A percentile compares a stretch with the other conserved stretches of the same genome.
phyloP scores from a whole-genome alignment of 116 monocot species.

The Posidonia oceanica region DNA sequence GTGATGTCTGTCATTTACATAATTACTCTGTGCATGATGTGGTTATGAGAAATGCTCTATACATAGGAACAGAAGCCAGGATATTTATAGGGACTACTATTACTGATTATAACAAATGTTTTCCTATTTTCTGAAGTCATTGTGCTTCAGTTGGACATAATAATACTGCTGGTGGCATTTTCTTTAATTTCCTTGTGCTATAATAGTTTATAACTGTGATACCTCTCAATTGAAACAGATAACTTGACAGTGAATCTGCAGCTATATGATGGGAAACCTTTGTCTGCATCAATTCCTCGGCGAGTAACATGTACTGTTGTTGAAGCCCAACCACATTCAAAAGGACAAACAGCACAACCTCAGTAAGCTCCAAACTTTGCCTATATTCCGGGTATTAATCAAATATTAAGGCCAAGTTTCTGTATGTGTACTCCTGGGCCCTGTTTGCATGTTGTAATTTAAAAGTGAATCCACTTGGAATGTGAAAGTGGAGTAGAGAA shows the following conservation, averaged over 20 bases:
- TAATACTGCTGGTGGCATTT: not conserved
- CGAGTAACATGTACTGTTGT: conserved; percentile 82
- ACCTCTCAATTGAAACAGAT: conserved; percentile 32
- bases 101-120: too few relatives aligned
- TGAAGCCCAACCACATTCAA: conserved; percentile 67
- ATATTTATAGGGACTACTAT: too few relatives aligned
- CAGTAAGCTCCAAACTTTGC: conserved; percentile 27
- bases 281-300: conserved; percentile 83
- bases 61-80: too few relatives aligned
- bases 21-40: too few relatives aligned
- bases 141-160: not conserved
- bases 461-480: too few relatives aligned
- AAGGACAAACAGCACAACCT: conserved; percentile 72
- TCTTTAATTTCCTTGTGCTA: not conserved
- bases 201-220: not conserved
- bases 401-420: not conserved
- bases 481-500: too few relatives aligned
- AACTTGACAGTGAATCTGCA: conserved; percentile 61
- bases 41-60: too few relatives aligned
- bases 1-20: too few relatives aligned
- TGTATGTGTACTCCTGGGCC: not conserved
- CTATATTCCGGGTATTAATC: not conserved
- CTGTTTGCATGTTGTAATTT: not conserved
- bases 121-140: too few relatives aligned
- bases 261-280: conserved; percentile 67